These are phyloP conservation scores for Spathaspora passalidarum DNA, from an alignment of 805 yeast genomes.

Conservation along the genomic window DNA sequence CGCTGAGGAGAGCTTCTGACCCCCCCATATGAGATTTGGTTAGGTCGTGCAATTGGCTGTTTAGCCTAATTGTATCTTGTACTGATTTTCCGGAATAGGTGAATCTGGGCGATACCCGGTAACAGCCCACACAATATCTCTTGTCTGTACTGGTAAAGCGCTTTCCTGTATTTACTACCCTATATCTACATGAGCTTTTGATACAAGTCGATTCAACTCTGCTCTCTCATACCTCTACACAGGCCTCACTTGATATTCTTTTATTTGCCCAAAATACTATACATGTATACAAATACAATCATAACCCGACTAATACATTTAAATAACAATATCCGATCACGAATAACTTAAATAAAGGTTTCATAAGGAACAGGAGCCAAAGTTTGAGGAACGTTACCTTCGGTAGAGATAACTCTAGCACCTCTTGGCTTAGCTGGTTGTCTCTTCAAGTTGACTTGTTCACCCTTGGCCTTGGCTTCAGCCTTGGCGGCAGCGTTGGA, in stretches of 20 bases:
- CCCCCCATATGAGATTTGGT: constrained; percentile 15
- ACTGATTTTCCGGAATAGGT: no score
- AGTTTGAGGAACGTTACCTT: constrained; percentile 87
- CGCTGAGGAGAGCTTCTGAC: constrained; percentile 46
- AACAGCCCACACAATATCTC: no score
- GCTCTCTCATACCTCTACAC: no score
- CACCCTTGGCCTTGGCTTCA: constrained; percentile 95
- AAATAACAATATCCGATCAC: neutral
- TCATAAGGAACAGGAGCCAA: constrained; percentile 99
- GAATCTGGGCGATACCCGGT: no score
- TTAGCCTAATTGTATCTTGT: neutral
- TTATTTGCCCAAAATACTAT: neutral
- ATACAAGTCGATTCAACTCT: no score
- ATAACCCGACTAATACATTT: neutral
- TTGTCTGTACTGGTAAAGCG: no score
- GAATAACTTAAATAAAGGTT: constrained; percentile 89
- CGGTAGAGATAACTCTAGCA: constrained; percentile 79
- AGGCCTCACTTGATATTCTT: neutral
- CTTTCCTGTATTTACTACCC: no score
- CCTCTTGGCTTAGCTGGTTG: constrained; percentile 98
- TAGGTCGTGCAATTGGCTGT: neutral
- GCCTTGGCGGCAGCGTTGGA: constrained; percentile 87
- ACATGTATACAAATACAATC: neutral
- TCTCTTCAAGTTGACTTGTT: constrained; percentile 90
- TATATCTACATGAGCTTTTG: no score